A percentile compares a stretch with the other conserved stretches of the same genome.
phyloP scores from a whole-genome alignment of 1,139 yeast species.

The Zhuliangozyma blackwelliae region DNA sequence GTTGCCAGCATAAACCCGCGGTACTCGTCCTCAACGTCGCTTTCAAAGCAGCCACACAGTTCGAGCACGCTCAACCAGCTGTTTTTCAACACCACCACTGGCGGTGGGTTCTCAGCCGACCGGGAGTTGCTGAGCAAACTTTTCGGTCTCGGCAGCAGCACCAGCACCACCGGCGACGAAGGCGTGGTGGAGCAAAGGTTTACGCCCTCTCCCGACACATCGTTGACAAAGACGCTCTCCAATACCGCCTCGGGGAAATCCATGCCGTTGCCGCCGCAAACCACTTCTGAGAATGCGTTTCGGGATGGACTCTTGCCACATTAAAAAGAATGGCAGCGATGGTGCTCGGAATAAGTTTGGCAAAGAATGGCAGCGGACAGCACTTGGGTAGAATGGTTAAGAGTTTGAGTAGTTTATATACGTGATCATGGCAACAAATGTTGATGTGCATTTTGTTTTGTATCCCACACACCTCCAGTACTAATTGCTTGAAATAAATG shows the following conservation, averaged over 20 bases:
- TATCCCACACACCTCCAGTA: too few relatives aligned
- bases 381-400: too few relatives aligned
- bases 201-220: conserved; percentile 8
- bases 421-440: too few relatives aligned
- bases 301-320: conserved; percentile 2
- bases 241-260: conserved; percentile 18
- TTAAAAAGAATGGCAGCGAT: too few relatives aligned
- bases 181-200: conserved; percentile 1
- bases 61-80: conserved; percentile 35
- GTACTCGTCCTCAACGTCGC: conserved; percentile 27
- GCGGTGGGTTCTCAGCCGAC: neutral
- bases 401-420: too few relatives aligned
- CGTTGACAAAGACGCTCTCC: conserved; percentile 15
- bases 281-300: conserved; percentile 44
- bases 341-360: too few relatives aligned
- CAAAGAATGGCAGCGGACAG: neutral
- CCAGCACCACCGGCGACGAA: neutral
- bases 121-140: neutral
- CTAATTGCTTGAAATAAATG: too few relatives aligned
- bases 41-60: conserved; percentile 40
- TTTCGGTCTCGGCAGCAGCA: too few relatives aligned
- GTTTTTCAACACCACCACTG: conserved; percentile 23
- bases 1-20: conserved; percentile 30
- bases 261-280: conserved; percentile 43
- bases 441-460: too few relatives aligned